These are phyloP conservation scores for Gryganskiella cystojenkinii DNA, from an alignment of 192 early-diverging fungal genomes.

Conservation along the genomic window DNA sequence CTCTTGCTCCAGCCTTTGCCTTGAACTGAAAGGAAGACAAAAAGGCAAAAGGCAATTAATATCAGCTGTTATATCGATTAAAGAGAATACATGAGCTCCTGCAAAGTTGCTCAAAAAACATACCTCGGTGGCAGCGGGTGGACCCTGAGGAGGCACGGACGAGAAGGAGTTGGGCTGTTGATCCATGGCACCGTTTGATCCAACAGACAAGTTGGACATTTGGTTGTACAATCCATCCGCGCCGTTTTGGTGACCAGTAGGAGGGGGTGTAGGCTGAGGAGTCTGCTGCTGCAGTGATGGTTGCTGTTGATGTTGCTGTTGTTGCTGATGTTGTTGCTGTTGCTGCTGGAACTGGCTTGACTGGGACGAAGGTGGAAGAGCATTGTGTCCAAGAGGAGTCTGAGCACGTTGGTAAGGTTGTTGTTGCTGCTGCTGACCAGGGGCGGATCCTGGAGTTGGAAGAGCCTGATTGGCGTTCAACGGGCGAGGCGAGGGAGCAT, in stretches of 20 bases:
- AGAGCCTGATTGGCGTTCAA: constrained; percentile 19
- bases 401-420: constrained; percentile 12
- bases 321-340: constrained; percentile 16
- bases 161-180: constrained; percentile 20
- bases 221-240: constrained; percentile 29
- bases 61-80: no score
- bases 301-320: constrained; percentile 12
- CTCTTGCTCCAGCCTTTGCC: constrained; percentile 39
- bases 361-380: neutral
- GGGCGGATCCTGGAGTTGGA: constrained; percentile 18
- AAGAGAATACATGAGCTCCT: no score
- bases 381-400: constrained; percentile 29
- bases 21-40: no score
- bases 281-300: constrained; percentile 15
- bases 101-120: no score
- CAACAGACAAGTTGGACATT: constrained; percentile 35
- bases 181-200: constrained; percentile 17
- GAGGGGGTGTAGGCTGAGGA: neutral
- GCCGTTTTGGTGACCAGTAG: constrained; percentile 26
- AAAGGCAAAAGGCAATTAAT: no score
- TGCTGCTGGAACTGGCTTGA: constrained; percentile 4
- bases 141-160: constrained; percentile 23
- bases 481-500: constrained; percentile 29
- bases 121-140: constrained; percentile 34
- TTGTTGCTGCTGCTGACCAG: constrained; percentile 27